Evolutionary conservation across 495 filamentous ascomycete genomes (phyloP).

Genomic region (Hypoxylon trugodes): DNA sequence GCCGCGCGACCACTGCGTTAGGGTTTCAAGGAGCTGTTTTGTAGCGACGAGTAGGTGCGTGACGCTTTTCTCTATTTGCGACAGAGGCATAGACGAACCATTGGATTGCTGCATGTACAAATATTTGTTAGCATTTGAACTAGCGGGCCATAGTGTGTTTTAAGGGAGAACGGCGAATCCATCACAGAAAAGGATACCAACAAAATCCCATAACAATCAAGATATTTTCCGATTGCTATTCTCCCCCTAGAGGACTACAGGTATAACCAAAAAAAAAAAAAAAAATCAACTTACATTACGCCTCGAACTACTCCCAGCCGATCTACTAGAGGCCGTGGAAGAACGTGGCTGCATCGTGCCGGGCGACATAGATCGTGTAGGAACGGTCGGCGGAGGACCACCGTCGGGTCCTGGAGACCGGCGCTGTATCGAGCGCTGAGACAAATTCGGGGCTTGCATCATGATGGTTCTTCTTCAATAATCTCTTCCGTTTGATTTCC

Average conservation of each 20-base stretch:
- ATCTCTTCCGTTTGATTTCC: conserved; percentile 17
- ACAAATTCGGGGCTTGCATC: conserved; percentile 52
- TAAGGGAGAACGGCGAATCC: too few relatives aligned
- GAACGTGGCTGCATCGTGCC: conserved; percentile 68
- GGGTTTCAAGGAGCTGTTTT: conserved; percentile 95
- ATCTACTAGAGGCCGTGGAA: conserved; percentile 51
- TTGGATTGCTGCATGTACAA: conserved; percentile 49
- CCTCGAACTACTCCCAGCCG: conserved; percentile 52
- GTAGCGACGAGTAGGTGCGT: conserved; percentile 97
- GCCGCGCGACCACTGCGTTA: conserved; percentile 95
- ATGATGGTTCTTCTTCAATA: conserved; percentile 11
- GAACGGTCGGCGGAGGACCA: conserved; percentile 56
- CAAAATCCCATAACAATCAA: too few relatives aligned
- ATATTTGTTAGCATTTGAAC: conserved; percentile 22
- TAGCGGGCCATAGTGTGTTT: background rate
- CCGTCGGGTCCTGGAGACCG: conserved; percentile 60
- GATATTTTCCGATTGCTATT: too few relatives aligned
- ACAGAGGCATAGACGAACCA: conserved; percentile 64
- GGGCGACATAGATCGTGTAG: conserved; percentile 78
- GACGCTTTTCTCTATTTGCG: conserved; percentile 97
- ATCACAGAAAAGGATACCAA: too few relatives aligned
- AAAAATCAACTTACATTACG: conserved; percentile 60
- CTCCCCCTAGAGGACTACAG: too few relatives aligned
- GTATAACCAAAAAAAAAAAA: too few relatives aligned
- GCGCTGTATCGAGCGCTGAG: conserved; percentile 55